Evolutionary conservation across 2,329 filamentous ascomycete genomes (phyloP).

Genomic region (Trichoderma sp.): DNA sequence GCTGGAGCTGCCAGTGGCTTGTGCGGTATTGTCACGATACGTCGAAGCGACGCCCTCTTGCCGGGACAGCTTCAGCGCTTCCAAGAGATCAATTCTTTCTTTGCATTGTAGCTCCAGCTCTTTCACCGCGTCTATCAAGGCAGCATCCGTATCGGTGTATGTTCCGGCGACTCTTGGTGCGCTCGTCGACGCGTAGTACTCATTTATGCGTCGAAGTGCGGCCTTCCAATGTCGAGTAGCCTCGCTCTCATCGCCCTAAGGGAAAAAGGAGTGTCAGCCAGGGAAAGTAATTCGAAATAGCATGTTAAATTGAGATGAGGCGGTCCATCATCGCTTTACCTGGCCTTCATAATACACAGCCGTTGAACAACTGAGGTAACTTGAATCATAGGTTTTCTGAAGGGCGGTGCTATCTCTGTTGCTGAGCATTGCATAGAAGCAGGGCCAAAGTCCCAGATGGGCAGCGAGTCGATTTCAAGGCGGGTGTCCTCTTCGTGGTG

Average conservation of each 20-base stretch:
- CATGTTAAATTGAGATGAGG: not conserved
- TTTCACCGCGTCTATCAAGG: slow-evolving; percentile 50
- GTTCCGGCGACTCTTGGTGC: slow-evolving; percentile 63
- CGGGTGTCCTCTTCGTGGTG: not conserved
- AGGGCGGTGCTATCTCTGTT: slow-evolving; percentile 64
- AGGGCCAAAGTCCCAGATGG: slow-evolving; percentile 12
- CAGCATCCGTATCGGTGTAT: slow-evolving; percentile 77
- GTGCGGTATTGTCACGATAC: slow-evolving; percentile 19
- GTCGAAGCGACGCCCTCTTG: slow-evolving; percentile 33
- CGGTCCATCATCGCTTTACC: slow-evolving; percentile 45
- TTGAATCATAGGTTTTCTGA: slow-evolving; percentile 97
- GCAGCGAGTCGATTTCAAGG: not conserved
- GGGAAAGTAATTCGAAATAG: too few relatives aligned
- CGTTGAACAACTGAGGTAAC: slow-evolving; percentile 90
- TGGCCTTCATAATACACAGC: slow-evolving; percentile 94
- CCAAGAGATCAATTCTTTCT: slow-evolving; percentile 84
- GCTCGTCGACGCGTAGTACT: slow-evolving; percentile 75
- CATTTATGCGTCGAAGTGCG: slow-evolving; percentile 84
- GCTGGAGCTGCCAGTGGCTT: slow-evolving; percentile 25
- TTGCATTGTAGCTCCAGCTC: slow-evolving; percentile 89
- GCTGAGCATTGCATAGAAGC: slow-evolving; percentile 47
- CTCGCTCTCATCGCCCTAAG: slow-evolving; percentile 83
- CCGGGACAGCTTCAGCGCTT: slow-evolving; percentile 70
- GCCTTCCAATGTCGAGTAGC: slow-evolving; percentile 86
- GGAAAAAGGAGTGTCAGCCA: not conserved